phyloP scores from a whole-genome alignment of 148 eudicot species.

The Drosera capensis region DNA sequence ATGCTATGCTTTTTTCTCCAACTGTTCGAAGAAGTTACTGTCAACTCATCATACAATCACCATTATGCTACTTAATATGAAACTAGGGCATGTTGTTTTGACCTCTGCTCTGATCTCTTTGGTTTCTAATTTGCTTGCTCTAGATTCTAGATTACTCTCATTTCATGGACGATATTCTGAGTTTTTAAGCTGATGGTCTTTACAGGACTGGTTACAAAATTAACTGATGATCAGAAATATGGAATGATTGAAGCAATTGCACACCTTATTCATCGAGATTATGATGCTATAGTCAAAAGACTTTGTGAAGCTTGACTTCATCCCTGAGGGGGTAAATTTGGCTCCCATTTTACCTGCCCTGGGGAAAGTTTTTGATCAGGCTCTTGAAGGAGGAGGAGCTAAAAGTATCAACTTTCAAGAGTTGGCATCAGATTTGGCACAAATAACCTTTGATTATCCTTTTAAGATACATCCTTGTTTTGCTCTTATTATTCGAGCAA shows the following conservation, averaged over 20 bases:
- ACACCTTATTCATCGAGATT: constrained; percentile 95
- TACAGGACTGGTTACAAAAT: constrained; percentile 84
- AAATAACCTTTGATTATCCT: constrained; percentile 96
- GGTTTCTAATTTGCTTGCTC: too few species aligned
- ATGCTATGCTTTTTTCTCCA: too few species aligned
- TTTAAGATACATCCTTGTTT: constrained; percentile 96
- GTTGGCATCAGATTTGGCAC: constrained; percentile 94
- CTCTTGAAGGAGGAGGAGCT: constrained; percentile 99
- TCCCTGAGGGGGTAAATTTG: constrained; percentile 85
- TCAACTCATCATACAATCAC: too few species aligned
- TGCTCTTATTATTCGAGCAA: constrained; percentile 95
- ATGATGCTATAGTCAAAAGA: constrained; percentile 92
- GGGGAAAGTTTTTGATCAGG: constrained; percentile 98
- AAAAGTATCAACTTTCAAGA: constrained; percentile 95
- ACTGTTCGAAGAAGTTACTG: too few species aligned
- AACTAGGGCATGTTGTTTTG: too few species aligned
- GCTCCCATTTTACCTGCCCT: constrained; percentile 92
- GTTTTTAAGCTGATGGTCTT: constrained; percentile 10
- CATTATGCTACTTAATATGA: too few species aligned
- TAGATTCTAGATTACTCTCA: too few species aligned
- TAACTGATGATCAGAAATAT: constrained; percentile 94
- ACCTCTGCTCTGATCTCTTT: too few species aligned
- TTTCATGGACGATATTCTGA: too few species aligned
- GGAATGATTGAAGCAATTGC: constrained; percentile 99
- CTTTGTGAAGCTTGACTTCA: constrained; percentile 87